Conservation (phyloP, 257 asterid genomes). For the Coffea eugenioides region DNA sequence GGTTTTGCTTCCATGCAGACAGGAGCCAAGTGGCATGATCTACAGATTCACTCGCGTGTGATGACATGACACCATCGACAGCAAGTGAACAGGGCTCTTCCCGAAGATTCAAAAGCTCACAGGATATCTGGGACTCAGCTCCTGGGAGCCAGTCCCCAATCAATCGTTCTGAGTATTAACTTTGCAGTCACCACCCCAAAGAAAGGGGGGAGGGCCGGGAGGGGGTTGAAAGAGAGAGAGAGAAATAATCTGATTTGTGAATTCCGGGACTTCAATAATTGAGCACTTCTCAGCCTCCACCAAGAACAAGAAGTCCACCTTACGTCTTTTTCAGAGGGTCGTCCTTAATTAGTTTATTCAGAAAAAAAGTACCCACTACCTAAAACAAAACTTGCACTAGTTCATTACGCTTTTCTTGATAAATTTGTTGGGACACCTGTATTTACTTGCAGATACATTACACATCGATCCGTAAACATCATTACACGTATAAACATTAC, state of each 20-base stretch:
- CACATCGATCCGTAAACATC: neutral
- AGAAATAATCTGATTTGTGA: neutral
- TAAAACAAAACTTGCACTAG: conserved; percentile 15
- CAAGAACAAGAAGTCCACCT: no score
- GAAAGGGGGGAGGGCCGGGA: no score
- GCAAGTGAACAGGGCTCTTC: neutral
- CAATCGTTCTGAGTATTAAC: neutral
- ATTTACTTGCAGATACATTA: neutral
- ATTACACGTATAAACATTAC: neutral
- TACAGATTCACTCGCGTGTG: neutral
- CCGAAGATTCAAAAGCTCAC: conserved; percentile 10
- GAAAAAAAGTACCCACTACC: neutral
- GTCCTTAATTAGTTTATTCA: neutral
- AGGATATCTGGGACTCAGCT: neutral
- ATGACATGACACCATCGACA: neutral
- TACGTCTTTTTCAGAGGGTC: neutral
- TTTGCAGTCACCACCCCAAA: neutral
- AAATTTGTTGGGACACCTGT: conserved; percentile 20
- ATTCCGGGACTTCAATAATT: conserved; percentile 32
- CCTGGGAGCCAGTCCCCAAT: neutral
- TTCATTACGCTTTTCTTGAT: conserved; percentile 13
- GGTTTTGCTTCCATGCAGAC: neutral
- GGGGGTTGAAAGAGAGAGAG: no score
- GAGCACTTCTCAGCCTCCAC: conserved; percentile 11
- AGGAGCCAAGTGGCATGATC: conserved; percentile 9